Conservation (phyloP, 306 rosid genomes). For the Cicer judaicum region DNA sequence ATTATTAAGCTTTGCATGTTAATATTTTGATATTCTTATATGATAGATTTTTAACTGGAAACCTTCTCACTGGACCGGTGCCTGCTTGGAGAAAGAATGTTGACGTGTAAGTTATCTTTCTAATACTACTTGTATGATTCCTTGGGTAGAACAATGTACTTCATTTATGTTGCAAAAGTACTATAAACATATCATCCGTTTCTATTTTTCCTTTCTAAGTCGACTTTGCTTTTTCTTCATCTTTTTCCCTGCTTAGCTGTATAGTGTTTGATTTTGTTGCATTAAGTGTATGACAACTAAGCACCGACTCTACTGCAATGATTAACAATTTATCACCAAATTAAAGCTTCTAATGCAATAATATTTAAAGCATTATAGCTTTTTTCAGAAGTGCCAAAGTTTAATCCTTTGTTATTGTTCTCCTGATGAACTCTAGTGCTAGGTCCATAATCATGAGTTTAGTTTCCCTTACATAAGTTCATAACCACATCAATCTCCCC, state of each 20-base stretch:
- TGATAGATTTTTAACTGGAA: constrained; percentile 75
- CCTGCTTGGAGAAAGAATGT: constrained; percentile 52
- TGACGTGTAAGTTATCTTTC: constrained; percentile 53
- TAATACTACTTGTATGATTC: constrained; percentile 9
- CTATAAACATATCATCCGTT: not conserved
- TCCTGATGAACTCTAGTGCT: constrained; percentile 4
- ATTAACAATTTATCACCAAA: not conserved
- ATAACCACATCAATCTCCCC: not conserved
- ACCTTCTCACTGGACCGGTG: constrained; percentile 61
- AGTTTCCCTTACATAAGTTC: not conserved
- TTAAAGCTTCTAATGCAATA: not conserved
- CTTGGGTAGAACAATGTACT: constrained; percentile 7
- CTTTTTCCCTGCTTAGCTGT: not conserved
- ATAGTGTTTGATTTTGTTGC: not conserved
- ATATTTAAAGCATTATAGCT: no score
- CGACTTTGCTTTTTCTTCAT: not conserved
- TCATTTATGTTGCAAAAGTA: not conserved
- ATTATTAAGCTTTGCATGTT: not conserved
- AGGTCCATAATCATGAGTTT: not conserved
- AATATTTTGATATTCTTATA: constrained; percentile 24
- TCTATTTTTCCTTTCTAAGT: constrained; percentile 3
- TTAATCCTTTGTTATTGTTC: not conserved
- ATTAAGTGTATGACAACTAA: not conserved
- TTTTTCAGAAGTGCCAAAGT: not conserved
- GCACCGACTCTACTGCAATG: not conserved